phyloP scores from a whole-genome alignment of 768 basidiomycete genomes.

The Calocybe indica region DNA sequence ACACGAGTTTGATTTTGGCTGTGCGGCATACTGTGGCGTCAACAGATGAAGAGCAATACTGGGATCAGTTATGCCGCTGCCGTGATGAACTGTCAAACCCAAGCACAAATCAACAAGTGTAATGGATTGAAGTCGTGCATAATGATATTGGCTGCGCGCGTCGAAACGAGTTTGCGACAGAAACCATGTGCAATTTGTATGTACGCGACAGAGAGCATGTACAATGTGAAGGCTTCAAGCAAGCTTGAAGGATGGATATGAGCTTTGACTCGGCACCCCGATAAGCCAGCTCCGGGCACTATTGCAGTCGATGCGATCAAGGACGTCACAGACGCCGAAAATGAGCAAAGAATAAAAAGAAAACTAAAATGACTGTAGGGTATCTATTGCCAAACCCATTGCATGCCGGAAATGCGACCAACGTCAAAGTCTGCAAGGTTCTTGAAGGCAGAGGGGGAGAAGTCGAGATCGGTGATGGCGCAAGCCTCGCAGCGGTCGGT shows the following conservation, averaged over 20 bases:
- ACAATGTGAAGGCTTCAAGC: no score
- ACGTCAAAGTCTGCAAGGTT: constrained; percentile 32
- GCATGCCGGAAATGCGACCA: constrained; percentile 47
- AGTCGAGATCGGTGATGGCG: constrained; percentile 45
- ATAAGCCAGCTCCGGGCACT: no score
- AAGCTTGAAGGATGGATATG: no score
- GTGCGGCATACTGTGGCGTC: constrained; percentile 32
- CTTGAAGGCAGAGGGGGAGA: constrained; percentile 54
- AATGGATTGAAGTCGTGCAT: no score
- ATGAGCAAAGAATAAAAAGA: constrained; percentile 13
- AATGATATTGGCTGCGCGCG: no score
- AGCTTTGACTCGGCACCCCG: no score
- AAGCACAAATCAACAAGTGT: no score
- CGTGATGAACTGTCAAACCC: no score
- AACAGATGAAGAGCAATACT: constrained; percentile 28
- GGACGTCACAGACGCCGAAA: constrained; percentile 21
- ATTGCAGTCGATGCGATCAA: neutral
- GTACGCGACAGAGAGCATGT: constrained; percentile 2
- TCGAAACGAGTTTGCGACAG: no score
- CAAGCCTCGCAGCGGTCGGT: constrained; percentile 65
- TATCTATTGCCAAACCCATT: constrained; percentile 43
- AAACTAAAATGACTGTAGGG: constrained; percentile 2
- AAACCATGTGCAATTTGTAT: constrained; percentile 11
- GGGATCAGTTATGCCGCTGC: no score
- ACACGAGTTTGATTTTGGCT: constrained; percentile 10